Evolutionary conservation across 306 rosid genomes (phyloP), one percentile per base, ranked within the genome.

Genomic region (Herpetospermum pedunculosum): DNA sequence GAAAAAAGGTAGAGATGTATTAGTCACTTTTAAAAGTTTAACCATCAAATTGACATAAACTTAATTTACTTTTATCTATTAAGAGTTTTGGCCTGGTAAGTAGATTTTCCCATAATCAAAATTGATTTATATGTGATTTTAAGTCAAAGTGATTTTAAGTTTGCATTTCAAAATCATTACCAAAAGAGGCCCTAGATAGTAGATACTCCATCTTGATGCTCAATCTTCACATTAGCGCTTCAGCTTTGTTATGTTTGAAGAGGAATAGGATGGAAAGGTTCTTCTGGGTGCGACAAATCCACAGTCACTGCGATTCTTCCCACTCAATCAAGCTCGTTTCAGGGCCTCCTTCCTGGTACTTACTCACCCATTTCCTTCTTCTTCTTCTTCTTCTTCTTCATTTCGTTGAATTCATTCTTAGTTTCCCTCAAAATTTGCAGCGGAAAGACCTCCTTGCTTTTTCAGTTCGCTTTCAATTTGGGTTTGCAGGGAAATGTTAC

Each of bases 311-410:
- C 60, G 32, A 79, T 38, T 69, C 77, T 5, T 63, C 77, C 49
- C 80, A 78, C 52, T 72, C 70, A 70, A 52, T 88, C 0, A 52
- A 41, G 77, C 94, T 93, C 76, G 86, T 93, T 30, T 91, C 96
- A 0, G 98, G 98, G 23, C 97, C 97, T 79, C 91, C 96, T 86
- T 87, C 96, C 73, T 84, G 84, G 92, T 91, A 64, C 68, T 13
- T 52, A 16, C 28, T n/a, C 35, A 32, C 4, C 18, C 48, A 23
- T n/a, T n/a, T n/a, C n/a, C n/a, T n/a, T n/a, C 10, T 68, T 37
- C 35, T 5, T 63, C 50, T 62, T 68, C 19, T 70, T 26, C 10
- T 57, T 37, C 38, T 2, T 26, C 18, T 10, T 41, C 68, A 1
- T 37, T 62, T 25, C 47, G 10, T 75, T 12, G 34, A 72, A 71